phyloP scores from a whole-genome alignment of 495 filamentous ascomycete species.

The Neurospora pannonica region DNA sequence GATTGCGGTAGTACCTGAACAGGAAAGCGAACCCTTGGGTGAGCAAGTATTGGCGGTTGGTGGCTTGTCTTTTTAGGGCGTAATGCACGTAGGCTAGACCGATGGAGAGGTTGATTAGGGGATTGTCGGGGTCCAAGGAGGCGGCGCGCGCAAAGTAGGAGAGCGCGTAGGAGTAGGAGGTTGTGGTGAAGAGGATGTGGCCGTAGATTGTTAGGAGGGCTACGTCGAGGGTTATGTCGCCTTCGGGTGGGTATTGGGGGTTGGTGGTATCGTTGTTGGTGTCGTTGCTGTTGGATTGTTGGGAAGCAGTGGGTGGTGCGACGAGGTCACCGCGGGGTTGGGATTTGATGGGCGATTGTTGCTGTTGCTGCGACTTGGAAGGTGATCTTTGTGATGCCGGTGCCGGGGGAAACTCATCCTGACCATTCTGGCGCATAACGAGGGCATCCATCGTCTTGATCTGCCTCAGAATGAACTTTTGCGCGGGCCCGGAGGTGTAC shows the following conservation, averaged over 20 bases:
- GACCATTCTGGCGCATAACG: conserved; percentile 7
- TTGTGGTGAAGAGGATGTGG: conserved; percentile 71
- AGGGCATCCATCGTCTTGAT: conserved; percentile 77
- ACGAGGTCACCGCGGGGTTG: neutral
- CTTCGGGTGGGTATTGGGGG: conserved; percentile 16
- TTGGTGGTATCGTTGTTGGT: conserved; percentile 8
- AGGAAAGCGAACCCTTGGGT: conserved; percentile 78
- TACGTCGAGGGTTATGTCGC: conserved; percentile 37
- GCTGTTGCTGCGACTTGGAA: neutral
- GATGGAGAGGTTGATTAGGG: conserved; percentile 62
- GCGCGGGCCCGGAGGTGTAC: conserved; percentile 52
- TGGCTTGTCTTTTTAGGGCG: conserved; percentile 75
- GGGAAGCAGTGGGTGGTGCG: neutral
- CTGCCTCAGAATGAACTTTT: conserved; percentile 83
- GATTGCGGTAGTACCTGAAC: conserved; percentile 59
- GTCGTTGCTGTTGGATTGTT: conserved; percentile 1
- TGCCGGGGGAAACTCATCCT: neutral
- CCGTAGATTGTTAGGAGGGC: conserved; percentile 79
- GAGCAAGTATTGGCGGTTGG: conserved; percentile 79
- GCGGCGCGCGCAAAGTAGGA: conserved; percentile 87
- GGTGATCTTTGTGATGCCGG: neutral
- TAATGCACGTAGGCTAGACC: conserved; percentile 74
- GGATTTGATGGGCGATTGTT: neutral
- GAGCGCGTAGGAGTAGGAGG: conserved; percentile 70
- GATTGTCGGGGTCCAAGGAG: conserved; percentile 65